Percentiles rank a stretch among this genome's conserved stretches.
Evolutionary conservation across 257 asterid species (phyloP).

Genomic region (Anisodus acutangulus): DNA sequence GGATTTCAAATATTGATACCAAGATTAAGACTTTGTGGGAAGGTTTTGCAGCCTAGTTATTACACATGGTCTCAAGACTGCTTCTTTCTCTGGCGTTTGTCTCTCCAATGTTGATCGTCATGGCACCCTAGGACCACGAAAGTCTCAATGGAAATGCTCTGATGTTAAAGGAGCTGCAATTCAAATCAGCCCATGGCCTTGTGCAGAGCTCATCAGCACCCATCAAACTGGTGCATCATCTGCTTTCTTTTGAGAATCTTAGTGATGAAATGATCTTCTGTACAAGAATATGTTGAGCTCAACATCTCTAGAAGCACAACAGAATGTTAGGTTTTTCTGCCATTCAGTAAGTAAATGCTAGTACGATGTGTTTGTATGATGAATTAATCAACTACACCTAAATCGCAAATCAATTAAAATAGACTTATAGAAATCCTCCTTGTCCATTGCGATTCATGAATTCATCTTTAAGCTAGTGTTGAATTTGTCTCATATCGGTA

Average conservation of each 20-base stretch:
- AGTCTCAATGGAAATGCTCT: slow-evolving; percentile 74
- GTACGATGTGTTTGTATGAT: not conserved
- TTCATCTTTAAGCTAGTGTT: not conserved
- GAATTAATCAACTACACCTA: not conserved
- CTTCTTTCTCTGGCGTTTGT: slow-evolving; percentile 76
- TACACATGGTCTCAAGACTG: slow-evolving; percentile 59
- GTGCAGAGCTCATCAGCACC: slow-evolving; percentile 57
- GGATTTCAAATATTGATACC: slow-evolving; percentile 29
- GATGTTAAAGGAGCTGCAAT: slow-evolving; percentile 65
- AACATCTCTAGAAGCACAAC: too few species aligned
- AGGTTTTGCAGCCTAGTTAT: slow-evolving; percentile 66
- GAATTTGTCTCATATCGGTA: too few species aligned
- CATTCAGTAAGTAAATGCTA: not conserved
- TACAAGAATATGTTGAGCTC: too few species aligned
- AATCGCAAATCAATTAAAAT: too few species aligned
- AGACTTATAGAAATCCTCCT: not conserved
- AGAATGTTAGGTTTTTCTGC: not conserved
- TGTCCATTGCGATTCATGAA: not conserved
- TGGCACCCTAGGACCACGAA: slow-evolving; percentile 44
- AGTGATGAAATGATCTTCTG: not conserved
- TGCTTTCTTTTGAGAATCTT: slow-evolving; percentile 39
- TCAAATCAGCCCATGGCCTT: slow-evolving; percentile 84
- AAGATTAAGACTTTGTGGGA: slow-evolving; percentile 58
- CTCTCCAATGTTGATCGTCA: slow-evolving; percentile 63
- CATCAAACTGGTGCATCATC: slow-evolving; percentile 58